A percentile compares a stretch with the other conserved stretches of the same genome.
phyloP scores from a whole-genome alignment of 805 yeast genomes.

The Cyberlindnera petersonii region DNA sequence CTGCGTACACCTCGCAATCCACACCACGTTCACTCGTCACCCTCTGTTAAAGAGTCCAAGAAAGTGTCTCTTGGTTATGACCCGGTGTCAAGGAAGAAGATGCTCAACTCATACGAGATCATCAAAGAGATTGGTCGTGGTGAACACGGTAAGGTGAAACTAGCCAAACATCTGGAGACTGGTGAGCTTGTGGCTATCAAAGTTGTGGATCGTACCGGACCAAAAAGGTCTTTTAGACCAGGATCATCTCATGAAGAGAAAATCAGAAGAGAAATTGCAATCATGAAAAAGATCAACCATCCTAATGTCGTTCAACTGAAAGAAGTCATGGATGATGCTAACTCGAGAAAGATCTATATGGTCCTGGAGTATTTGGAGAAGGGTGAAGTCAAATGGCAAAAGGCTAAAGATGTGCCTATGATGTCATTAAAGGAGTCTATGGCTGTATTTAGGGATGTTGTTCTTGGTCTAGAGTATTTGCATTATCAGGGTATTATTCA shows the following conservation, averaged over 20 bases:
- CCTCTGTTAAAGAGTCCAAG: constrained; percentile 75
- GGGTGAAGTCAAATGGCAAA: constrained; percentile 89
- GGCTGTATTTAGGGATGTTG: constrained; percentile 74
- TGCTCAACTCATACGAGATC: constrained; percentile 86
- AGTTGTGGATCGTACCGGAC: constrained; percentile 73
- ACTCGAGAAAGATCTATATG: constrained; percentile 79
- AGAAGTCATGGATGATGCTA: constrained; percentile 85
- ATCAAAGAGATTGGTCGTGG: constrained; percentile 86
- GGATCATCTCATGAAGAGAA: constrained; percentile 59
- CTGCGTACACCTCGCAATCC: constrained; percentile 20
- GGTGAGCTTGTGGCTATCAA: constrained; percentile 84
- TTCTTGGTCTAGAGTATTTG: constrained; percentile 83
- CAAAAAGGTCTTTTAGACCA: constrained; percentile 37
- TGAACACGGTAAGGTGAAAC: constrained; percentile 97
- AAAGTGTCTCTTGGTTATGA: constrained; percentile 81
- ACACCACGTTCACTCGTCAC: constrained; percentile 27
- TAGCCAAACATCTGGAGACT: constrained; percentile 69
- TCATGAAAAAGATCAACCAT: constrained; percentile 87
- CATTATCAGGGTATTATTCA: constrained; percentile 90
- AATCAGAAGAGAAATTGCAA: constrained; percentile 83
- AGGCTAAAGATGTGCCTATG: constrained; percentile 55
- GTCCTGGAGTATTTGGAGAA: constrained; percentile 85
- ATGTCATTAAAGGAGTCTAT: constrained; percentile 65
- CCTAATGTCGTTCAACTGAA: constrained; percentile 85
- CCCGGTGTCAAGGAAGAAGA: constrained; percentile 76